Evolutionary conservation across 345 rosid genomes (phyloP).

Genomic region (Moricandia arvensis): DNA sequence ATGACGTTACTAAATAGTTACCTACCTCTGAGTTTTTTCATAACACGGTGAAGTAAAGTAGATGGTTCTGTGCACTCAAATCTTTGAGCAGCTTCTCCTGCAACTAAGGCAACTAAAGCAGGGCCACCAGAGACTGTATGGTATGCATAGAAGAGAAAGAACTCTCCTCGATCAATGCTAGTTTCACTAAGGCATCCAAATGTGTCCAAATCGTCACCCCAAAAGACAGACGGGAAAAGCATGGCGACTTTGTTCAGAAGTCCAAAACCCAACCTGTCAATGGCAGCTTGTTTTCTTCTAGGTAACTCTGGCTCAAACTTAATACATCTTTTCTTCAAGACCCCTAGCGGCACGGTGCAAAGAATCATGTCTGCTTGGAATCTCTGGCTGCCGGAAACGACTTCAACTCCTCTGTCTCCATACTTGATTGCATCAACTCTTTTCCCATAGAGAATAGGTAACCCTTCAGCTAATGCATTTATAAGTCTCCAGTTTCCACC

Average conservation of each 20-base stretch:
- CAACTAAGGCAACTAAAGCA: conserved; percentile 79
- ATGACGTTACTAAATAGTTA: conserved; percentile 14
- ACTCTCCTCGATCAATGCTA: conserved; percentile 76
- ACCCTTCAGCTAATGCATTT: conserved; percentile 78
- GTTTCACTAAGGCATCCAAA: conserved; percentile 77
- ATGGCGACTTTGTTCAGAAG: conserved; percentile 95
- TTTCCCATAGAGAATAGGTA: conserved; percentile 73
- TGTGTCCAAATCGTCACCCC: conserved; percentile 93
- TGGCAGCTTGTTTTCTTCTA: conserved; percentile 74
- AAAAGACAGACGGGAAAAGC: conserved; percentile 82
- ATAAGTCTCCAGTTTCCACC: conserved; percentile 93
- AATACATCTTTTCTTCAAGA: conserved; percentile 64
- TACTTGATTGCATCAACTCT: conserved; percentile 59
- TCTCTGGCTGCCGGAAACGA: conserved; percentile 60
- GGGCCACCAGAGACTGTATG: conserved; percentile 97
- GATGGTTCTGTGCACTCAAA: conserved; percentile 74
- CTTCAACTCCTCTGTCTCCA: conserved; percentile 59
- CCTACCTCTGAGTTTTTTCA: conserved; percentile 77
- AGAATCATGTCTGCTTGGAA: conserved; percentile 78
- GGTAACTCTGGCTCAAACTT: conserved; percentile 90
- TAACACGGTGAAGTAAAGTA: conserved; percentile 59
- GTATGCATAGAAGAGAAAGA: conserved; percentile 88
- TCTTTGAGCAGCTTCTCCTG: conserved; percentile 88
- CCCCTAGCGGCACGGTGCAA: conserved; percentile 96
- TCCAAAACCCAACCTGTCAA: conserved; percentile 89